Conservation (phyloP, 352 stramenopile species). For the Thalassiosira sp. region DNA sequence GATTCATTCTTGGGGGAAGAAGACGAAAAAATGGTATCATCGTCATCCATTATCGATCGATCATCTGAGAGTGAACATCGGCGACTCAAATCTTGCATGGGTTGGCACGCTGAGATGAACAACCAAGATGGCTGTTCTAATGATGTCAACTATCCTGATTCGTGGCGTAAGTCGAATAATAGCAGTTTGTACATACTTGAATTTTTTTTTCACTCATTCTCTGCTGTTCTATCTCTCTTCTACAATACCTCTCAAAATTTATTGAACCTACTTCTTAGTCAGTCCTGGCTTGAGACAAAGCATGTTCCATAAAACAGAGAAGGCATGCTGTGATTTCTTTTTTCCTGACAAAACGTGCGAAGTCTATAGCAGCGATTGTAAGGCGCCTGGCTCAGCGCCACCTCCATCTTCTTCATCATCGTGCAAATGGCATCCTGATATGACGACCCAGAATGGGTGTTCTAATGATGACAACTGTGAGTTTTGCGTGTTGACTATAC, state of each 20-base stretch:
- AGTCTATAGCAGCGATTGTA: not conserved
- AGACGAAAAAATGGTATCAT: not conserved
- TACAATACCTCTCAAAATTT: too few relatives aligned
- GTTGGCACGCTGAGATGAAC: not conserved
- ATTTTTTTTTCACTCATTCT: too few relatives aligned
- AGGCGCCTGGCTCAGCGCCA: not conserved
- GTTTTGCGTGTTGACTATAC: not conserved
- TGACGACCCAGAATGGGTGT: not conserved
- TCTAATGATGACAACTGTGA: not conserved
- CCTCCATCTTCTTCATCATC: not conserved
- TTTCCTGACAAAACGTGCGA: not conserved
- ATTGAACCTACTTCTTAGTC: too few relatives aligned
- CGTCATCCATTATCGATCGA: not conserved
- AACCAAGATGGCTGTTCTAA: not conserved
- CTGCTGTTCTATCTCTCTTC: too few relatives aligned
- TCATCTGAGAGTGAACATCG: not conserved
- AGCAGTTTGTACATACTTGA: too few relatives aligned
- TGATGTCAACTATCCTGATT: not conserved
- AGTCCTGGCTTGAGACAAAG: not conserved
- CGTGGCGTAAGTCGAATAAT: too few relatives aligned
- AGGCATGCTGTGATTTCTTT: not conserved
- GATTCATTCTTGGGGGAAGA: not conserved
- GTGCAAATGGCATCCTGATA: not conserved
- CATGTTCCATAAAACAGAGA: not conserved
- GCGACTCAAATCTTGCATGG: not conserved